These are phyloP conservation scores for Dillenia suffruticosa DNA, from an alignment of 164 flowering plant genomes.

Conservation along the genomic window DNA sequence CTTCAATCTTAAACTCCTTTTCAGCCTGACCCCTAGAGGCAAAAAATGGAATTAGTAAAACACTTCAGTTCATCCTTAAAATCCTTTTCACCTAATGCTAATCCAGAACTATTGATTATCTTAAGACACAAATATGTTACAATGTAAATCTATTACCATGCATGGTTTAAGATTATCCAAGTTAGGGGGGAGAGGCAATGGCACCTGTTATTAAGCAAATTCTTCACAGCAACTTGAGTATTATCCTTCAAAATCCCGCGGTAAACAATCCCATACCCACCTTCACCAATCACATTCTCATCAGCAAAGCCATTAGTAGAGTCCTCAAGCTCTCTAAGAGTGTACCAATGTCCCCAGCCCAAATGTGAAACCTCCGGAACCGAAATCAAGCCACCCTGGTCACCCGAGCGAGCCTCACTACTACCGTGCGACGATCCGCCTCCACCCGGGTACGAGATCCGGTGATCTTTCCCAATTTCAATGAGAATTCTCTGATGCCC, in stretches of 20 bases:
- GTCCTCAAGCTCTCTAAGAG: conserved; percentile 63
- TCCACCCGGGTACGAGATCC: conserved; percentile 45
- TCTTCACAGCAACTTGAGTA: conserved; percentile 53
- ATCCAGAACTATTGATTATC: too few species aligned
- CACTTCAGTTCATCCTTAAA: neutral
- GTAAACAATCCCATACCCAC: conserved; percentile 76
- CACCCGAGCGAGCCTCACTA: conserved; percentile 36
- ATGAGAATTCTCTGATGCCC: conserved; percentile 42
- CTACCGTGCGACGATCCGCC: conserved; percentile 36
- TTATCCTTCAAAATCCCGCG: conserved; percentile 46
- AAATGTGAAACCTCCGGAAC: conserved; percentile 68
- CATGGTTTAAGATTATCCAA: too few species aligned
- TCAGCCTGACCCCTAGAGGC: conserved; percentile 72
- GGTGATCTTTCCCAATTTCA: conserved; percentile 47
- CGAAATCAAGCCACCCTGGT: conserved; percentile 20
- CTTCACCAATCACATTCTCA: conserved; percentile 73
- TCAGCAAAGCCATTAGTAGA: conserved; percentile 54
- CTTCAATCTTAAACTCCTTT: conserved; percentile 78
- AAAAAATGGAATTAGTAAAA: neutral
- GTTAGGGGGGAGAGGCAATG: too few species aligned
- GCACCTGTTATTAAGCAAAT: conserved; percentile 70
- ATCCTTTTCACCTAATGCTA: too few species aligned
- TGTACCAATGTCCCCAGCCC: conserved; percentile 85
- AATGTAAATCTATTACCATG: too few species aligned
- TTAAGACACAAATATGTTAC: too few species aligned